These are phyloP conservation scores for Ophiostoma piceae DNA, from an alignment of 2,329 filamentous ascomycete species.

Conservation along the genomic window DNA sequence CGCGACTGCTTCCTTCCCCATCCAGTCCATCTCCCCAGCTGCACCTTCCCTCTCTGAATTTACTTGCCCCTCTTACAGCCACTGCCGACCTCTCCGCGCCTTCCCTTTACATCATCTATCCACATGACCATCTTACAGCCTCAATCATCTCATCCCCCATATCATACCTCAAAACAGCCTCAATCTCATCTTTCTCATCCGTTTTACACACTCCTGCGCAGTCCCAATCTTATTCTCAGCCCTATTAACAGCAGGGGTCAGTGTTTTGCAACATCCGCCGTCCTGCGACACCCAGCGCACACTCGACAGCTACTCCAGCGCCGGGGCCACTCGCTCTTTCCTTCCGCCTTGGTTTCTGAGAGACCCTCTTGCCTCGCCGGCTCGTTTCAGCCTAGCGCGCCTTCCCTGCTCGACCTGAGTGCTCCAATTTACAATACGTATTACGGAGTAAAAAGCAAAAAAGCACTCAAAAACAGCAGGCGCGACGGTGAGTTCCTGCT, in stretches of 20 bases:
- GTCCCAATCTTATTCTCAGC: not conserved
- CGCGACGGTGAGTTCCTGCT: slow-evolving; percentile 26
- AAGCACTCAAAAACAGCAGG: slow-evolving; percentile 15
- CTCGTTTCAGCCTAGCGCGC: slow-evolving; percentile 23
- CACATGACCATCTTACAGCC: not conserved
- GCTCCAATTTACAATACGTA: not conserved
- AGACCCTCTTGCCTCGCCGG: slow-evolving; percentile 18
- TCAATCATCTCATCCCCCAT: not conserved
- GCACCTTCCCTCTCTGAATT: slow-evolving; percentile 4
- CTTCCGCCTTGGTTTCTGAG: slow-evolving; percentile 15
- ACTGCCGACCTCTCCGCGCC: slow-evolving; percentile 14
- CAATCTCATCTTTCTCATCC: not conserved
- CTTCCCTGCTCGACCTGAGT: slow-evolving; percentile 13
- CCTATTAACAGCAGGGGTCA: slow-evolving; percentile 17
- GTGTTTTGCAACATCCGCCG: slow-evolving; percentile 14
- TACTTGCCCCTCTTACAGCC: not conserved
- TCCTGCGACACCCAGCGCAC: slow-evolving; percentile 8
- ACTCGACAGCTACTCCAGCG: slow-evolving; percentile 17
- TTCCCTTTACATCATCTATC: slow-evolving; percentile 19
- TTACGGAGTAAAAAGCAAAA: not conserved
- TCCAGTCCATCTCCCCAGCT: not conserved
- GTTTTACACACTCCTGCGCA: not conserved
- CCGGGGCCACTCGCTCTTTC: slow-evolving; percentile 20
- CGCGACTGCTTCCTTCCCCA: not conserved
- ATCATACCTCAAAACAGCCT: not conserved